Conservation (phyloP, 306 rosid genomes). For the Notholithocarpus densiflorus region DNA sequence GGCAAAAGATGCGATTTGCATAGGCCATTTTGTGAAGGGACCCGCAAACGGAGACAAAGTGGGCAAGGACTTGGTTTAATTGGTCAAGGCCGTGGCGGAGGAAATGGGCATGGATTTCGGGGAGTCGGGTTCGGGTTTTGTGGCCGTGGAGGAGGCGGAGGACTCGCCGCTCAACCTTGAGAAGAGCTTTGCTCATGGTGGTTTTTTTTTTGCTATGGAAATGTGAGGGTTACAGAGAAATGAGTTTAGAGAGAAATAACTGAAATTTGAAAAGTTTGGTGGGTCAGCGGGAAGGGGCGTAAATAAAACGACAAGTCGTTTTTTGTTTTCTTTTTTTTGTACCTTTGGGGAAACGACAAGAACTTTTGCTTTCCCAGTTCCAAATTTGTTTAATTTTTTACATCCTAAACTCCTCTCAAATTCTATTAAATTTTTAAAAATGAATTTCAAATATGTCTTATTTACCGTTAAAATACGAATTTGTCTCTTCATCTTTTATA, state of each 20-base stretch:
- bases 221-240: background rate
- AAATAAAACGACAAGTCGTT: background rate
- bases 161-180: conserved; percentile 50
- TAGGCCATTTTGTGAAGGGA: conserved; percentile 39
- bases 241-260: background rate
- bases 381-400: too few species aligned
- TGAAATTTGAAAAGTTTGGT: background rate
- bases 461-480: too few species aligned
- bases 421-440: too few species aligned
- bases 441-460: too few species aligned
- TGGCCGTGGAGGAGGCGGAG: conserved; percentile 67
- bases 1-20: conserved; percentile 53
- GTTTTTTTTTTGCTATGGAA: background rate
- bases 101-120: conserved; percentile 65
- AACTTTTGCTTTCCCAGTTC: background rate
- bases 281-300: background rate
- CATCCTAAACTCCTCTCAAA: too few species aligned
- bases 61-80: conserved; percentile 71
- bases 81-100: conserved; percentile 76
- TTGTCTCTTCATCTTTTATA: too few species aligned
- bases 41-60: conserved; percentile 66
- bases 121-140: conserved; percentile 47
- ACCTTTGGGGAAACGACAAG: background rate
- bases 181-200: conserved; percentile 42
- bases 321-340: background rate